These are phyloP conservation scores for Dactylellina sp. DNA, from an alignment of 2,329 filamentous ascomycete genomes.

Conservation along the genomic window DNA sequence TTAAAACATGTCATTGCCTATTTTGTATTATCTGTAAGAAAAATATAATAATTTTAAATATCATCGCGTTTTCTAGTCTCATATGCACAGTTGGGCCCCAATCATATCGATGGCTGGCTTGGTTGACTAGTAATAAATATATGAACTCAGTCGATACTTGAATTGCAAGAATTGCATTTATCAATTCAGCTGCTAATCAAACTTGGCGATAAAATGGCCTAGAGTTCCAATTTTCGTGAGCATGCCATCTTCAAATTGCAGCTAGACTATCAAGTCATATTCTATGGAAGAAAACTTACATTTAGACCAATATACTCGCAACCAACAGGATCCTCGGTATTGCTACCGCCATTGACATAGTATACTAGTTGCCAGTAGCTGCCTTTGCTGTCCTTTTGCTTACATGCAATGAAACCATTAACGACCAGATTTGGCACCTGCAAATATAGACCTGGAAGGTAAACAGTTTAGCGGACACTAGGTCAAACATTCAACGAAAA, in stretches of 20 bases:
- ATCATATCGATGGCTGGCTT: too few species aligned
- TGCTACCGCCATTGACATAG: slow-evolving; percentile 29
- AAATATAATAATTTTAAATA: too few species aligned
- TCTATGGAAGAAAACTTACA: slow-evolving; percentile 10
- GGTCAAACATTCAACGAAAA: too few species aligned
- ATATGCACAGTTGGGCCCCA: too few species aligned
- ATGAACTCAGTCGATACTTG: too few species aligned
- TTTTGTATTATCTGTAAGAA: too few species aligned
- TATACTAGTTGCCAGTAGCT: slow-evolving; percentile 54
- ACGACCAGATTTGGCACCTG: slow-evolving; percentile 29
- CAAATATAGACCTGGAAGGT: slow-evolving; percentile 29
- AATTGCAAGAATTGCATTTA: too few species aligned
- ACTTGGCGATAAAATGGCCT: slow-evolving; percentile 11
- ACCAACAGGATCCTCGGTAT: slow-evolving; percentile 17
- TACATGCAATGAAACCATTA: slow-evolving; percentile 49
- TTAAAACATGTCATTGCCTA: too few species aligned
- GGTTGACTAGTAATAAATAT: too few species aligned
- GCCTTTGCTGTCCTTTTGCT: slow-evolving; percentile 25
- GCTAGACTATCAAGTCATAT: neutral
- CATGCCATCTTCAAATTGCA: too few species aligned
- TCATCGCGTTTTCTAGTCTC: too few species aligned
- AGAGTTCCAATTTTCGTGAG: neutral
- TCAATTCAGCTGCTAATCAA: neutral
- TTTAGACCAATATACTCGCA: slow-evolving; percentile 53
- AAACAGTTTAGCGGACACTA: too few species aligned